Evolutionary conservation across 2,329 filamentous ascomycete species (phyloP), one percentile per base, ranked within the genome.

Genomic region (Penicillium aurantiogriseum): DNA sequence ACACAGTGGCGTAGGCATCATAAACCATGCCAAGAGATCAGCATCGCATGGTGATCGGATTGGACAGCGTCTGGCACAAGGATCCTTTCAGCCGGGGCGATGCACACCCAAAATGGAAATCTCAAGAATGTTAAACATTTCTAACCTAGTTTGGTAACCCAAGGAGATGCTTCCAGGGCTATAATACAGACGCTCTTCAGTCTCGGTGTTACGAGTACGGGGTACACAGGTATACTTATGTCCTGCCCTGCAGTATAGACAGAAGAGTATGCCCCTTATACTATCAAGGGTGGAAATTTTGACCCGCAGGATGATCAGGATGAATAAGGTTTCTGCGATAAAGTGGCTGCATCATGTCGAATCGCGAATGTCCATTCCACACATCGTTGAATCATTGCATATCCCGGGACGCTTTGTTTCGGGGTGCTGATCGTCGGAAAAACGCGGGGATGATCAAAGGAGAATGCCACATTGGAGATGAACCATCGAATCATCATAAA

Each of bases 21-120:
- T 27, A 4, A 46, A 27, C 25, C 5, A 40, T 52, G 54, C 54
- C 54, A 56, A 56, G 54, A 56, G 54, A 52, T 56, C 54, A 52
- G 48, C 48, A 15, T 45, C 27, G 9, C 25, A n/a, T 23, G 47
- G 23, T 11, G 39, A 38, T 56, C 13, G 15, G 39, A 56, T 45
- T 56, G 53, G 53, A 29, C 35, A 33, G 17, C 7, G 21, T 46
- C 9, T 35, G n/a, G 25, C 31, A 35, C 35, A 40, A 51, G 13
- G 19, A 35, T 21, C 31, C 25, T 31, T 23, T 39, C 39, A 21
- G 39, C 25, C 15, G 39, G 17, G n/a, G 29, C 3, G 15, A 45
- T 25, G 25, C 19, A 35, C 7, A 6, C 47, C 10, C 19, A 33
- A 40, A 11, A n/a, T 21, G 10, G 21, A 19, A 38, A 33, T 38